These are phyloP conservation scores for Lichina pygmaea DNA, from an alignment of 495 filamentous ascomycete genomes.

Conservation along the genomic window DNA sequence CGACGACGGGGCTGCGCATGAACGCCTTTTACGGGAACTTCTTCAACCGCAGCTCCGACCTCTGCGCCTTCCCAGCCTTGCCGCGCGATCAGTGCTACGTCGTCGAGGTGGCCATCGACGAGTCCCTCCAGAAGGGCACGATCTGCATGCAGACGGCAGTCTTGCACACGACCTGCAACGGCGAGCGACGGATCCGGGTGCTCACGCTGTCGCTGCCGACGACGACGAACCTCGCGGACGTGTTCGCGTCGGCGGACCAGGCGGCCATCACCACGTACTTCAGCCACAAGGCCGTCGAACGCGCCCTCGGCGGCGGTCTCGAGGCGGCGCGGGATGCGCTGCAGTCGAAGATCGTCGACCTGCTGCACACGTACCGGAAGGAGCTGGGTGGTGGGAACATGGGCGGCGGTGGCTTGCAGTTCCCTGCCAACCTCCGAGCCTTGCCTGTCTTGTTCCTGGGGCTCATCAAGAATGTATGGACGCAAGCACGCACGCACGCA, in stretches of 20 bases:
- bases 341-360: constrained; percentile 73
- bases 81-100: constrained; percentile 93
- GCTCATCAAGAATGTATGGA: constrained; percentile 68
- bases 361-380: constrained; percentile 86
- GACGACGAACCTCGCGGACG: constrained; percentile 63
- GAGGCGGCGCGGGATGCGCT: constrained; percentile 77
- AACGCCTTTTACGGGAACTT: constrained; percentile 98
- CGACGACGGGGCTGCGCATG: constrained; percentile 87
- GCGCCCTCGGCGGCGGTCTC: constrained; percentile 57
- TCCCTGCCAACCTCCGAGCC: constrained; percentile 72
- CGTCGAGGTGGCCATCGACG: constrained; percentile 96
- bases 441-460: constrained; percentile 78
- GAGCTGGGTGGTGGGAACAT: constrained; percentile 89
- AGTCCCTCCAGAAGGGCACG: constrained; percentile 74
- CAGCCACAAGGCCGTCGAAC: constrained; percentile 91
- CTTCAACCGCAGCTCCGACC: constrained; percentile 90
- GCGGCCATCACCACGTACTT: constrained; percentile 80
- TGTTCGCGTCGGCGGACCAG: constrained; percentile 90
- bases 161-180: constrained; percentile 92
- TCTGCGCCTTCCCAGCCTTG: constrained; percentile 94
- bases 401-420: constrained; percentile 74
- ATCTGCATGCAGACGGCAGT: constrained; percentile 93
- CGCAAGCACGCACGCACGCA: background rate
- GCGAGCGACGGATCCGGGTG: constrained; percentile 80
- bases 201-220: constrained; percentile 84